phyloP scores from a whole-genome alignment of 345 rosid genomes.

The Eucalyptus erythrocorys region DNA sequence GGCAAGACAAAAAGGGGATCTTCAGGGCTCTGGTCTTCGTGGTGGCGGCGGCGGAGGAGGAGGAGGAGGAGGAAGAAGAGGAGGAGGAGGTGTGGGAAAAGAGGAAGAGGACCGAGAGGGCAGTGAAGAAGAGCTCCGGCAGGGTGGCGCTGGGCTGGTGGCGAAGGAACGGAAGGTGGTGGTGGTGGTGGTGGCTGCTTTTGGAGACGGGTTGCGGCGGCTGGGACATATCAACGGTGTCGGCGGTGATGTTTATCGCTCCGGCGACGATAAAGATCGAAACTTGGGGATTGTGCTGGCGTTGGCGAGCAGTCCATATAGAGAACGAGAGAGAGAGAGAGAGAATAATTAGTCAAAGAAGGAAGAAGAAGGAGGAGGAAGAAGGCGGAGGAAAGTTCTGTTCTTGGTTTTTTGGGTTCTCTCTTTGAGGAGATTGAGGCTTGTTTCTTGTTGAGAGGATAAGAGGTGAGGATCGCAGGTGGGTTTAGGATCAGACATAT shows the following conservation, averaged over 20 bases:
- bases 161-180: background rate
- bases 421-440: background rate
- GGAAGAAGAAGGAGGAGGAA: background rate
- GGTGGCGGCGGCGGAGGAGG: conserved; percentile 15
- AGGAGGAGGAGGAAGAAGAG: background rate
- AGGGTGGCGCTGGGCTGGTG: background rate
- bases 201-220: background rate
- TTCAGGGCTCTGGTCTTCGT: conserved; percentile 9
- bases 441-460: background rate
- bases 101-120: conserved; percentile 5
- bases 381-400: background rate
- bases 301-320: background rate
- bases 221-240: background rate
- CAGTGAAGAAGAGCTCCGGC: conserved; percentile 27
- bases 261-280: background rate
- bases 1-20: conserved; percentile 25
- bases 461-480: background rate
- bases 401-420: background rate
- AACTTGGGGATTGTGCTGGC: background rate
- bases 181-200: background rate
- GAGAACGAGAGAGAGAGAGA: background rate
- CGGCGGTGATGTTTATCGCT: background rate
- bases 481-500: background rate
- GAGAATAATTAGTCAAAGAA: background rate
- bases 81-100: conserved; percentile 12